Evolutionary conservation across 2,329 filamentous ascomycete species (phyloP), one percentile per base, ranked within the genome.

Genomic region (Rhynchosporium graminicola): DNA sequence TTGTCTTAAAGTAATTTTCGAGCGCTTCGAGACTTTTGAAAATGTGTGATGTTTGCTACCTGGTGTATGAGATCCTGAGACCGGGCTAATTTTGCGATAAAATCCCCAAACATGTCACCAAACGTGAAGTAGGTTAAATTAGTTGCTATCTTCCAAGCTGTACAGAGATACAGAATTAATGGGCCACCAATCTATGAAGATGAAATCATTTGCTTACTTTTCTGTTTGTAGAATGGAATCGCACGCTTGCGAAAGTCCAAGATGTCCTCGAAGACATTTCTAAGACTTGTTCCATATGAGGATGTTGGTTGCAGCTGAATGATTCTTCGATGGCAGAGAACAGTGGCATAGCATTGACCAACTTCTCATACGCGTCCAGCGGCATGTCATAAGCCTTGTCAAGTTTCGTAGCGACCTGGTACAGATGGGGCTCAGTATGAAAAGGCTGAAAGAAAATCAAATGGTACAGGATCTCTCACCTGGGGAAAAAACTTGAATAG

Each of bases 221-320:
- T 36, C 12, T 61, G 45, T 5, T 33, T 63, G 58, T 69, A 66
- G 47, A 74, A 67, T 13, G 65, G 64, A 12, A 75, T 60, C 0
- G 72, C 73, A 28, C 66, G 50, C 20, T 65, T 62, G 57, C 76
- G 74, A 57, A 76, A 76, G 0, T 68, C 67, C 0, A 77, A 65
- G 40, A 74, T 74, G 58, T 76, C 74, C 4, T 70, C 63, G 43
- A 72, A 76, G 5, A 76, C 70, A 48, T 70, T 36, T n/a, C 67
- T 0, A 76, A 52, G 7, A 73, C 70, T 4, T 69, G 52, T 4
- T 70, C 31, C 67, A 77, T 68, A 12, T 72, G 65, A 1, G 66
- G 55, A 26, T 65, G 63, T 20, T 20, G 20, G 20, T 20, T 20
- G 3, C 63, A 28, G 8, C 59, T 52, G 48, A 76, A 75, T 7